Conservation (phyloP, 2,329 filamentous ascomycete genomes). For the Polytolypa hystricis region DNA sequence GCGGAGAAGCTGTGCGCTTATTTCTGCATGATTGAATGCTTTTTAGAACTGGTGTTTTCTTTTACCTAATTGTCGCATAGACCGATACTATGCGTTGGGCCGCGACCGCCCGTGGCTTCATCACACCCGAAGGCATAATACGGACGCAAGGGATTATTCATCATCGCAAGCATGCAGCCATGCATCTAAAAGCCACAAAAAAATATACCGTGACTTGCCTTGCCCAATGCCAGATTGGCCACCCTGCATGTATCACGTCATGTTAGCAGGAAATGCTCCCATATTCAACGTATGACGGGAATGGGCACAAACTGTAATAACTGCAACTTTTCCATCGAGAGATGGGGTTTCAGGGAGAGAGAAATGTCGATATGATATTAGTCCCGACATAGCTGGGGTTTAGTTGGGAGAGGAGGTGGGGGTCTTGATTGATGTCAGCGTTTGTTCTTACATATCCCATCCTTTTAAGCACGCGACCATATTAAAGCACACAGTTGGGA, state of each 20-base stretch:
- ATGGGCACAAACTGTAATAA: constrained; percentile 19
- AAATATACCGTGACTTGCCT: constrained; percentile 13
- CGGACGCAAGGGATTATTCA: too few species aligned
- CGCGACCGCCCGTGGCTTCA: too few species aligned
- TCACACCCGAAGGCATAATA: too few species aligned
- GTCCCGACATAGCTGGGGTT: constrained; percentile 15
- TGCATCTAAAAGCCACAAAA: too few species aligned
- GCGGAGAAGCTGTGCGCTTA: constrained; percentile 21
- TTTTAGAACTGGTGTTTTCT: neutral
- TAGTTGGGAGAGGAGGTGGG: too few species aligned
- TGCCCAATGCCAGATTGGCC: constrained; percentile 23
- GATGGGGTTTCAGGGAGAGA: constrained; percentile 17
- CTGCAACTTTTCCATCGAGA: constrained; percentile 19
- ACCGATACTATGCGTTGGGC: too few species aligned
- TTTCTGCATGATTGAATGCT: constrained; percentile 15
- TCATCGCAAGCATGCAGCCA: too few species aligned
- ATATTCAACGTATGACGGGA: neutral
- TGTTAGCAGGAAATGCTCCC: neutral
- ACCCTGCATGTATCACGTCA: constrained; percentile 10
- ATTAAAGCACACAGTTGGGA: too few species aligned
- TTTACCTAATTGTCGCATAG: too few species aligned
- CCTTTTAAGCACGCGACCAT: too few species aligned
- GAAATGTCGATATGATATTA: constrained; percentile 20
- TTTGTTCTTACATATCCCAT: too few species aligned
- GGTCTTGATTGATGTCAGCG: too few species aligned